phyloP scores from a whole-genome alignment of 345 rosid genomes.

The Hibiscus mutabilis region DNA sequence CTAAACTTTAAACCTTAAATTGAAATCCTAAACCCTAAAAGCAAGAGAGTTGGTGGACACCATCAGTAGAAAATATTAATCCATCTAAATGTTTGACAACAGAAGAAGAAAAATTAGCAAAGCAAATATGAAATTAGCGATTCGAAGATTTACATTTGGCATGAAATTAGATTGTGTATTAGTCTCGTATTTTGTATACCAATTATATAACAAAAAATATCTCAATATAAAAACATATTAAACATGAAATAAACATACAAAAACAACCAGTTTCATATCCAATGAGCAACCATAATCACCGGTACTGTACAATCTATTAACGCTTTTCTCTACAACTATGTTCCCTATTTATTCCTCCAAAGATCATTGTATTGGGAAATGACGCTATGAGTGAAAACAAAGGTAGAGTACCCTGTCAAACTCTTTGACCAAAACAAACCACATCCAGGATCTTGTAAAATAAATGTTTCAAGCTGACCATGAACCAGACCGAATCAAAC shows the following conservation, averaged over 20 bases:
- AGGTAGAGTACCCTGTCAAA: conserved; percentile 10
- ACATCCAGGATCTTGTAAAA: conserved; percentile 22
- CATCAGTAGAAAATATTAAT: no score
- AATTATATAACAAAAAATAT: no score
- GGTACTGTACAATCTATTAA: conserved; percentile 31
- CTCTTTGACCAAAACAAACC: conserved; percentile 17
- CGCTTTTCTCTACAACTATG: conserved; percentile 32
- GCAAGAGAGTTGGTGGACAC: no score
- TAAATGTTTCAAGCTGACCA: conserved; percentile 26
- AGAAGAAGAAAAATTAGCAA: no score
- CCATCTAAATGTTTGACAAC: no score
- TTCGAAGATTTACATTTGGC: no score
- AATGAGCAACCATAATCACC: conserved; percentile 4
- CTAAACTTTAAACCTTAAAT: no score
- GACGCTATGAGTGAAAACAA: conserved; percentile 19
- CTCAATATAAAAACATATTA: no score
- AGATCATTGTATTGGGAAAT: conserved; percentile 11
- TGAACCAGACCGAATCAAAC: conserved; percentile 1
- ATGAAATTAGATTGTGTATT: no score
- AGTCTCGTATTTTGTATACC: no score
- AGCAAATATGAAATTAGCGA: no score
- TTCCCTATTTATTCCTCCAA: conserved; percentile 20
- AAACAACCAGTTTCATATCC: conserved; percentile 4
- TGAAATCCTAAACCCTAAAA: no score
- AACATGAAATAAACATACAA: not conserved